A percentile compares a stretch with the other conserved stretches of the same genome.
These are phyloP conservation scores for Madurella fahalii DNA, from an alignment of 2,329 filamentous ascomycete genomes.

Conservation along the genomic window DNA sequence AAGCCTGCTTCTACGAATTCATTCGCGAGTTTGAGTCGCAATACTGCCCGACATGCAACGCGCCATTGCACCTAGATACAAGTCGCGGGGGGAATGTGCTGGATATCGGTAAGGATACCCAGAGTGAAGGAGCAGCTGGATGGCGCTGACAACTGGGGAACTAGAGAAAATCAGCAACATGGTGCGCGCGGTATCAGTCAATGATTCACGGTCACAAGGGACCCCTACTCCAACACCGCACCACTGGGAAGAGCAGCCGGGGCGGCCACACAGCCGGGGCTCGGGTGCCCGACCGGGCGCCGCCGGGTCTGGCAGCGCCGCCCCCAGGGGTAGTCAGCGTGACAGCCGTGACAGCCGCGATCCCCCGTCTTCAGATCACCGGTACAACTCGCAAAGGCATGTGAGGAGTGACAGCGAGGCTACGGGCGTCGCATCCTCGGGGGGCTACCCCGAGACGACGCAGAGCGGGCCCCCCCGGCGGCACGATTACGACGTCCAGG, in stretches of 20 bases:
- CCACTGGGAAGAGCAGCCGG: constrained; percentile 60
- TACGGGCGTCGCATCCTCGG: constrained; percentile 69
- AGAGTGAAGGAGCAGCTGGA: constrained; percentile 4
- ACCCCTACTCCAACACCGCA: constrained; percentile 52
- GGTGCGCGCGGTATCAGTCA: constrained; percentile 73
- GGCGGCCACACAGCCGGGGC: constrained; percentile 51
- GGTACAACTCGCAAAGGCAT: constrained; percentile 53
- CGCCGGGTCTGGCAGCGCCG: constrained; percentile 33
- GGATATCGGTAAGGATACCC: constrained; percentile 66
- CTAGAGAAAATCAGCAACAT: constrained; percentile 93
- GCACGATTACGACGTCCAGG: constrained; percentile 93
- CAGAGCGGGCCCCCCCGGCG: constrained; percentile 63
- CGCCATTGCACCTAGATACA: constrained; percentile 85
- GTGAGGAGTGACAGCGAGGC: constrained; percentile 74
- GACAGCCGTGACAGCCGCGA: constrained; percentile 48
- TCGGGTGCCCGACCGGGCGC: constrained; percentile 39
- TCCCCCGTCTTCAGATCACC: constrained; percentile 29
- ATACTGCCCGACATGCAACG: constrained; percentile 90
- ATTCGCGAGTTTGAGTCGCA: constrained; percentile 93
- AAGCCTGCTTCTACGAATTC: constrained; percentile 98
- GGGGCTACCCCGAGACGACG: constrained; percentile 73
- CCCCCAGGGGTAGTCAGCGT: constrained; percentile 36
- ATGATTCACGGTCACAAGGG: constrained; percentile 54
- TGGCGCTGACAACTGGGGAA: constrained; percentile 30
- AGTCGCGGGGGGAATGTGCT: constrained; percentile 89